phyloP scores from a whole-genome alignment of 2,329 filamentous ascomycete genomes.

The Zymoseptoria crescenta region DNA sequence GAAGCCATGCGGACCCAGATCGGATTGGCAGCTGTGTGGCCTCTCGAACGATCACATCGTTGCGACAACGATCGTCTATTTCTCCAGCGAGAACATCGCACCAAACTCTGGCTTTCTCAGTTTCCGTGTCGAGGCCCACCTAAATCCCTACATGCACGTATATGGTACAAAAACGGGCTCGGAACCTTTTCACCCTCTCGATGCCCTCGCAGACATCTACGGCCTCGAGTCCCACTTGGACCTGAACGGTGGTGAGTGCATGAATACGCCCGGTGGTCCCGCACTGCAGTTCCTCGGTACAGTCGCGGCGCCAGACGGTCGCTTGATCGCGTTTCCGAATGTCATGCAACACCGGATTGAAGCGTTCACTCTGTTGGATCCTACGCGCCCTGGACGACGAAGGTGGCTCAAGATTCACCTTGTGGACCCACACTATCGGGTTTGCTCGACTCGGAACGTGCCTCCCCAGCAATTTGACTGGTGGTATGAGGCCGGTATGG shows the following conservation, averaged over 20 bases:
- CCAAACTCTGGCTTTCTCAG: neutral
- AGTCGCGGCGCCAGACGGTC: conserved; percentile 40
- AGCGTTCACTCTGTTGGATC: conserved; percentile 43
- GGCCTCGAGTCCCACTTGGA: neutral
- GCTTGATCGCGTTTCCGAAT: conserved; percentile 50
- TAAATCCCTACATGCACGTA: neutral
- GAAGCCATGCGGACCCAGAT: conserved; percentile 44
- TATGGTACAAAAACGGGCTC: neutral
- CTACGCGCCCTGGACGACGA: conserved; percentile 46
- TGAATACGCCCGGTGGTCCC: neutral
- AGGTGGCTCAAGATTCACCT: conserved; percentile 51
- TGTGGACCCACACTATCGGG: conserved; percentile 45
- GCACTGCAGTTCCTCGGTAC: conserved; percentile 39
- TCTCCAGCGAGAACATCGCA: conserved; percentile 50
- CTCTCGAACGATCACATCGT: conserved; percentile 52
- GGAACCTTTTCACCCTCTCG: neutral
- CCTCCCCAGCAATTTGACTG: conserved; percentile 43
- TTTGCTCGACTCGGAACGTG: conserved; percentile 45
- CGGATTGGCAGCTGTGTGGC: conserved; percentile 42
- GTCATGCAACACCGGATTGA: conserved; percentile 44
- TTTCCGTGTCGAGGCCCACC: neutral
- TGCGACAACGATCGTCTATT: conserved; percentile 53
- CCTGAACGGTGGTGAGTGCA: neutral
- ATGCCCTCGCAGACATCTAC: neutral
- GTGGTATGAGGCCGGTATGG: conserved; percentile 24